phyloP scores from a whole-genome alignment of 352 stramenopile species.

The Globisporangium echinulatum region DNA sequence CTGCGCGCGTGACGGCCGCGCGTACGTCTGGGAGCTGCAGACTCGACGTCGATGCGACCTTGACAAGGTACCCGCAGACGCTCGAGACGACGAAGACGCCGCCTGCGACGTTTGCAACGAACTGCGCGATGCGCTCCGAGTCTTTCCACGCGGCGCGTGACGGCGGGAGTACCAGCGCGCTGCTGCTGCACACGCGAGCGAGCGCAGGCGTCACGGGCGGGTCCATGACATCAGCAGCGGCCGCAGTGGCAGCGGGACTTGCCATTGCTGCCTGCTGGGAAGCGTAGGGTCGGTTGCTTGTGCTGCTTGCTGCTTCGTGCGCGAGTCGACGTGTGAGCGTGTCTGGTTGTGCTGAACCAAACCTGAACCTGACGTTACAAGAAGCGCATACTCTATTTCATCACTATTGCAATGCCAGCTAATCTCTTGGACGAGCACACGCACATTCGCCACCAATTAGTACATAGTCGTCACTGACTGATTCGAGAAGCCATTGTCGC shows the following conservation, averaged over 20 bases:
- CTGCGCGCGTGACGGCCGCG: conserved; percentile 6
- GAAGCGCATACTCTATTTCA: no score
- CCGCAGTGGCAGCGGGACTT: not conserved
- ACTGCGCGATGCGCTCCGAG: conserved; percentile 49
- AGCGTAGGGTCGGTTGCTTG: no score
- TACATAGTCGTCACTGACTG: no score
- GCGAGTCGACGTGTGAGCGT: no score
- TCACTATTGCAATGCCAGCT: no score
- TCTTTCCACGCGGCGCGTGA: conserved; percentile 40
- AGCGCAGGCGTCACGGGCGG: not conserved
- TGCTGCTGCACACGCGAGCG: conserved; percentile 1
- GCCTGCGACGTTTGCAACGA: conserved; percentile 55
- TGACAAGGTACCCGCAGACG: conserved; percentile 30
- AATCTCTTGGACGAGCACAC: no score
- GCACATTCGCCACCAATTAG: no score
- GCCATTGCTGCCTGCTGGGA: not conserved
- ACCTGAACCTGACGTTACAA: no score
- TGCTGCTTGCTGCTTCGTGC: no score
- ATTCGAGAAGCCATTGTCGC: no score
- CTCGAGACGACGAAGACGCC: conserved; percentile 37
- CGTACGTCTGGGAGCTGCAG: conserved; percentile 23
- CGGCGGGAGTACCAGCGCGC: not conserved
- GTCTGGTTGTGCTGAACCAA: no score
- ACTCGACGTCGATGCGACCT: conserved; percentile 20
- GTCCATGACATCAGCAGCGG: no score